phyloP scores from a whole-genome alignment of 108 stramenopile species.

The Conticribra guillardii region DNA sequence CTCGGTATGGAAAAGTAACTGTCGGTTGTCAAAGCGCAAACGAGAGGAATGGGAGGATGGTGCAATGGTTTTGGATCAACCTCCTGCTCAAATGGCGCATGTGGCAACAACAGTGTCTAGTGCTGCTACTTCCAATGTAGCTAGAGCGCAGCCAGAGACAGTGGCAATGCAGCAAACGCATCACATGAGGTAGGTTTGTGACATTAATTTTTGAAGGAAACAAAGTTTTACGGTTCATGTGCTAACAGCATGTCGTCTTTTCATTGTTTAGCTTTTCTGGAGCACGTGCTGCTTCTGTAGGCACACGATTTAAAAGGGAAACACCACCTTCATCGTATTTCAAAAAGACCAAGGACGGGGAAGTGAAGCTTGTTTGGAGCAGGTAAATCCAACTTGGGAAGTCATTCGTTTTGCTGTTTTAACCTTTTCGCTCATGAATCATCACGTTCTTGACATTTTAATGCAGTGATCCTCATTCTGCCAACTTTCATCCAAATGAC shows the following conservation, averaged over 20 bases:
- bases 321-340: conserved; percentile 75
- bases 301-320: conserved; percentile 44
- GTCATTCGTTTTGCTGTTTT: neutral
- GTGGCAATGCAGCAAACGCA: conserved; percentile 22
- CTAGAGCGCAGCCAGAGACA: neutral
- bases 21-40: conserved; percentile 53
- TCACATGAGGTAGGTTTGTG: conserved; percentile 34
- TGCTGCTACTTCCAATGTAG: conserved; percentile 8
- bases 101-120: conserved; percentile 2
- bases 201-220: too few relatives aligned
- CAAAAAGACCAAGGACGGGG: conserved; percentile 63
- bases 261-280: conserved; percentile 26
- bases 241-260: too few relatives aligned
- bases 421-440: conserved; percentile 1
- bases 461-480: conserved; percentile 37
- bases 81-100: neutral
- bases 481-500: conserved; percentile 38
- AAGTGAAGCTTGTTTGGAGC: conserved; percentile 64
- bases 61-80: conserved; percentile 7
- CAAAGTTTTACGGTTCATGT: too few relatives aligned
- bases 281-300: conserved; percentile 13
- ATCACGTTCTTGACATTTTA: neutral
- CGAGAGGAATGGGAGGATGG: conserved; percentile 41
- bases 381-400: conserved; percentile 30
- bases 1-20: conserved; percentile 85